phyloP scores from a whole-genome alignment of 441 rosid species.

The Pelargonium myrrhifolium region DNA sequence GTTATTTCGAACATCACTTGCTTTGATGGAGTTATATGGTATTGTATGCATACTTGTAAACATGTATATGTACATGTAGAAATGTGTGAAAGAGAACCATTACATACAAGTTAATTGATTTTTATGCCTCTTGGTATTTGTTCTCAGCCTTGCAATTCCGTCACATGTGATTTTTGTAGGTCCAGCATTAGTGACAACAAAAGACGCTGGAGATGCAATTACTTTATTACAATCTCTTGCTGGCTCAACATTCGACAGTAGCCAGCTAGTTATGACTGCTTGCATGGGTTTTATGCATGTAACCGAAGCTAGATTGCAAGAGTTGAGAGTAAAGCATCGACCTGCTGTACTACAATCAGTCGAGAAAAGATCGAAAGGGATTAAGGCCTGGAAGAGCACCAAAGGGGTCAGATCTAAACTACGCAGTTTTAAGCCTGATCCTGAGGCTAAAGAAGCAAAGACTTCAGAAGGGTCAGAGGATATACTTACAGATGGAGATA shows the following conservation, averaged over 20 bases:
- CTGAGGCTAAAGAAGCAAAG: constrained; percentile 27
- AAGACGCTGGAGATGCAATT: constrained; percentile 69
- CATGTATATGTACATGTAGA: not conserved
- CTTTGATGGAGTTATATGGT: constrained; percentile 74
- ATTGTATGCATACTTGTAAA: constrained; percentile 24
- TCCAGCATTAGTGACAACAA: constrained; percentile 57
- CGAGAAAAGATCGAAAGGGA: constrained; percentile 41
- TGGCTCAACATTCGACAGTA: constrained; percentile 71
- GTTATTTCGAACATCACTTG: constrained; percentile 70
- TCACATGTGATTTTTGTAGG: constrained; percentile 30
- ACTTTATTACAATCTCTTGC: constrained; percentile 56
- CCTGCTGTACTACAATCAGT: constrained; percentile 41
- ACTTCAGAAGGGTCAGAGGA: constrained; percentile 22
- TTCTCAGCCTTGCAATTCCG: constrained; percentile 6
- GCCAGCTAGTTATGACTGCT: constrained; percentile 65
- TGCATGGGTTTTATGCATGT: constrained; percentile 61
- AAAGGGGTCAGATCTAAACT: constrained; percentile 53
- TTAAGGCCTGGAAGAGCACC: constrained; percentile 44
- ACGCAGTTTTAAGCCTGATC: constrained; percentile 53
- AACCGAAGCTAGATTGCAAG: constrained; percentile 50
- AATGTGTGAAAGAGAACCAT: constrained; percentile 2
- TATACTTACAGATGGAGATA: constrained; percentile 22
- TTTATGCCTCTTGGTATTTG: not conserved
- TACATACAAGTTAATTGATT: not conserved
- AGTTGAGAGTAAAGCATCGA: constrained; percentile 49